Conservation (phyloP, 2,329 filamentous ascomycete species). For the Bipolaris bicolor region DNA sequence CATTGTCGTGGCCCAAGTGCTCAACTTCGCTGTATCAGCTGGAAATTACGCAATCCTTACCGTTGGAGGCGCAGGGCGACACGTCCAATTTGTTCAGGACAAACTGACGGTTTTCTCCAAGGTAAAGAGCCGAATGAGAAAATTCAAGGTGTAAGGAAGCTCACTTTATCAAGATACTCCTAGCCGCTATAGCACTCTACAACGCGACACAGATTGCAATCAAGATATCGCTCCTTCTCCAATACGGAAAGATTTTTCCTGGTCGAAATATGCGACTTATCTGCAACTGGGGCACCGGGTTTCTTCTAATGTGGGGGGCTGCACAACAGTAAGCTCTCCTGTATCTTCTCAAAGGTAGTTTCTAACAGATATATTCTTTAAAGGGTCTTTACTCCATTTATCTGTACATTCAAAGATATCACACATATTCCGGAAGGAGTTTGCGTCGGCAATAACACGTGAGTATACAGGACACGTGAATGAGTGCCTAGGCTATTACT, state of each 20-base stretch:
- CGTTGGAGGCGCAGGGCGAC: not conserved
- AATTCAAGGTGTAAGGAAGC: not conserved
- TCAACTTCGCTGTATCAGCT: not conserved
- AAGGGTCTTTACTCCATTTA: not conserved
- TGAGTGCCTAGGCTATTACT: not conserved
- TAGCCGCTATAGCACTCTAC: not conserved
- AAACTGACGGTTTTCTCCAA: not conserved
- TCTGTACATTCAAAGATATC: not conserved
- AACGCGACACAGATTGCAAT: not conserved
- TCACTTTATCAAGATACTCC: not conserved
- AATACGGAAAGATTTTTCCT: not conserved
- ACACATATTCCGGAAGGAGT: not conserved
- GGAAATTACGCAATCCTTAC: not conserved
- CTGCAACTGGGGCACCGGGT: not conserved
- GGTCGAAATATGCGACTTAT: not conserved
- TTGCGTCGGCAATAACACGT: not conserved
- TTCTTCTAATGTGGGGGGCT: not conserved
- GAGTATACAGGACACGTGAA: not conserved
- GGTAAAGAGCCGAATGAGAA: not conserved
- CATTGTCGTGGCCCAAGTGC: not conserved
- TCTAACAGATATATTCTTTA: not conserved
- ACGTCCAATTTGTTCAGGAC: not conserved
- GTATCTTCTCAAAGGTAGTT: too few species aligned
- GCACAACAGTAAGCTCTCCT: not conserved
- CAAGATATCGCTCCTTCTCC: not conserved